A percentile compares a stretch with the other conserved stretches of the same genome.
phyloP scores from a whole-genome alignment of 2,329 filamentous ascomycete genomes.

The Sporothrix curviconia region DNA sequence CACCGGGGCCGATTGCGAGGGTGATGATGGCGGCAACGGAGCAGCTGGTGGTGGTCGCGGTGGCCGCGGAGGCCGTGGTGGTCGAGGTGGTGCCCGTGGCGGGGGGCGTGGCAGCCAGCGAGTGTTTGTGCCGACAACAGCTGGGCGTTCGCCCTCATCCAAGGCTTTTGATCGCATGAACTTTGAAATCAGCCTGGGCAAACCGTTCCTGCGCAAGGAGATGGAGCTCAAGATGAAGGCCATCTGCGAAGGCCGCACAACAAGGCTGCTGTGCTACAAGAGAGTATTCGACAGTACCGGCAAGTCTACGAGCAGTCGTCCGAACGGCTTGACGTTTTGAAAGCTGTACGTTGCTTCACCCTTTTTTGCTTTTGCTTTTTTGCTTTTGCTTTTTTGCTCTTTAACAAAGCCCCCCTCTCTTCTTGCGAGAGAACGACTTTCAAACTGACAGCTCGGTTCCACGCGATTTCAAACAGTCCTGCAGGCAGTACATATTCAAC shows the following conservation, averaged over 20 bases:
- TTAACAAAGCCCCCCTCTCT: not conserved
- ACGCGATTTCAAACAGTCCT: slow-evolving; percentile 32
- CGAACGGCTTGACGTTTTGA: slow-evolving; percentile 63
- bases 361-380: too few relatives aligned
- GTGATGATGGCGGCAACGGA: slow-evolving; percentile 36
- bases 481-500: slow-evolving; percentile 47
- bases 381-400: too few relatives aligned
- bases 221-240: slow-evolving; percentile 97
- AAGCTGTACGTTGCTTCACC: slow-evolving; percentile 43
- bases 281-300: slow-evolving; percentile 81
- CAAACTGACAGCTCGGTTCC: not conserved
- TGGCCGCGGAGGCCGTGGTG: slow-evolving; percentile 39
- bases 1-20: slow-evolving; percentile 34
- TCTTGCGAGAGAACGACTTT: not conserved
- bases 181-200: slow-evolving; percentile 85
- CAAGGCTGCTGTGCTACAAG: slow-evolving; percentile 68
- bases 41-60: slow-evolving; percentile 47
- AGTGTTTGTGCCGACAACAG: slow-evolving; percentile 87
- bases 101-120: slow-evolving; percentile 49
- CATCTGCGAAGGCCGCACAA: slow-evolving; percentile 82
- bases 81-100: slow-evolving; percentile 34
- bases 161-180: slow-evolving; percentile 94
- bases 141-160: slow-evolving; percentile 85
- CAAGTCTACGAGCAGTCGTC: slow-evolving; percentile 78
- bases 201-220: slow-evolving; percentile 93